phyloP scores from a whole-genome alignment of 192 early-diverging fungal species.

The Lobosporangium transversale region DNA sequence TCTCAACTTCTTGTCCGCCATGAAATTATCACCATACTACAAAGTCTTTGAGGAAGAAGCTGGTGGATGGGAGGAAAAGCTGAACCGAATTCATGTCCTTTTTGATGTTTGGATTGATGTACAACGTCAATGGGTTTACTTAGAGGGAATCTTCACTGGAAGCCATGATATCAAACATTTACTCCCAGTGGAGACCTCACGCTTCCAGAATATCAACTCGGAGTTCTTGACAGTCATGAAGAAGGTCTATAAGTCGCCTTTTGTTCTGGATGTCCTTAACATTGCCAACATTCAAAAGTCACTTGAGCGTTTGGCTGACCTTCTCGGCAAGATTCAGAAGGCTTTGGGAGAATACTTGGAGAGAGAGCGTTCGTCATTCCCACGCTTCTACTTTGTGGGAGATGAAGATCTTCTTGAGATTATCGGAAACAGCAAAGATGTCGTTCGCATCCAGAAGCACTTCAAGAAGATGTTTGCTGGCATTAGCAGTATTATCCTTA shows the following conservation, averaged over 20 bases:
- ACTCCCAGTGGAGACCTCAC: slow-evolving; percentile 93
- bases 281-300: slow-evolving; percentile 95
- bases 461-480: slow-evolving; percentile 99
- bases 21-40: slow-evolving; percentile 98
- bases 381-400: slow-evolving; percentile 99
- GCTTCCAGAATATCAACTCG: slow-evolving; percentile 97
- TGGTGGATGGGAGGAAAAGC: slow-evolving; percentile 92
- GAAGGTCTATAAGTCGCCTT: slow-evolving; percentile 98
- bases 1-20: slow-evolving; percentile 92
- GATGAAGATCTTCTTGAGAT: slow-evolving; percentile 99
- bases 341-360: slow-evolving; percentile 99
- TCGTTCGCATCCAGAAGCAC: slow-evolving; percentile 96
- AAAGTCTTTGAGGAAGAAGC: slow-evolving; percentile 99
- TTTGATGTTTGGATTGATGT: slow-evolving; percentile 99
- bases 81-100: slow-evolving; percentile 94
- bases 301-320: slow-evolving; percentile 92
- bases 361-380: slow-evolving; percentile 94
- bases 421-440: slow-evolving; percentile 97
- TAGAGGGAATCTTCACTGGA: slow-evolving; percentile 98
- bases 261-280: slow-evolving; percentile 93
- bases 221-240: slow-evolving; percentile 99
- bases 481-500: slow-evolving; percentile 82
- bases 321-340: slow-evolving; percentile 96
- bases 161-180: slow-evolving; percentile 98
- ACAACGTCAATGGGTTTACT: slow-evolving; percentile 99